Conservation (phyloP, 495 filamentous ascomycete species). For the Neurospora discreta region DNA sequence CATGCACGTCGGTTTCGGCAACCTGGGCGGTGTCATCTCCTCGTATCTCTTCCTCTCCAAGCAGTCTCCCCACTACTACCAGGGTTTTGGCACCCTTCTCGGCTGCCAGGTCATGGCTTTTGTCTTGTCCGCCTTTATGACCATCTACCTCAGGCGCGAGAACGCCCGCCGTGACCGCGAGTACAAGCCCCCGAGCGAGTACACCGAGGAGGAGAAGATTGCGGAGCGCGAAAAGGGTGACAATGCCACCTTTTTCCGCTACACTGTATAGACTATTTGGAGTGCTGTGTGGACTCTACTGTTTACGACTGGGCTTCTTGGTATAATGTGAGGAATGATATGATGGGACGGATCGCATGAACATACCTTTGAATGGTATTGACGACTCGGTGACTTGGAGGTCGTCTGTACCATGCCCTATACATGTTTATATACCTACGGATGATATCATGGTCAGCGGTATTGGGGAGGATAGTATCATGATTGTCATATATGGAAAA, state of each 20-base stretch:
- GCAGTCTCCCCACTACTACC: slow-evolving; percentile 47
- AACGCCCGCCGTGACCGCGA: slow-evolving; percentile 43
- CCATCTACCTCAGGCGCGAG: slow-evolving; percentile 48
- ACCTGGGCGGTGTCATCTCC: slow-evolving; percentile 60
- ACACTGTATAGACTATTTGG: slow-evolving; percentile 35
- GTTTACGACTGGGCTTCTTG: background rate
- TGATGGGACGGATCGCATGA: background rate
- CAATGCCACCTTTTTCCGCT: slow-evolving; percentile 43
- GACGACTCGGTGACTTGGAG: background rate
- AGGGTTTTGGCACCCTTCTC: slow-evolving; percentile 47
- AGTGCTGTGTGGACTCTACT: background rate
- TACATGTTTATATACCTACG: background rate
- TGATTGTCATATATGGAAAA: background rate
- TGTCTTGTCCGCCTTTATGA: slow-evolving; percentile 41
- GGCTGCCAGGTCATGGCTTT: slow-evolving; percentile 35
- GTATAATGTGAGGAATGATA: background rate
- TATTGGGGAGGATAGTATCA: background rate
- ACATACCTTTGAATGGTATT: background rate
- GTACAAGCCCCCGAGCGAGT: slow-evolving; percentile 33
- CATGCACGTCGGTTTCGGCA: slow-evolving; percentile 74
- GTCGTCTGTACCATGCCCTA: background rate
- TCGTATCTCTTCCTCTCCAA: slow-evolving; percentile 55
- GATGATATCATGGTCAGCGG: background rate
- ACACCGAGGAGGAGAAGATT: slow-evolving; percentile 34
- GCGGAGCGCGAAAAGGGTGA: slow-evolving; percentile 39